Evolutionary conservation across 768 basidiomycete genomes (phyloP), one percentile per base, ranked within the genome.

Genomic region (Phylloporus sp.): DNA sequence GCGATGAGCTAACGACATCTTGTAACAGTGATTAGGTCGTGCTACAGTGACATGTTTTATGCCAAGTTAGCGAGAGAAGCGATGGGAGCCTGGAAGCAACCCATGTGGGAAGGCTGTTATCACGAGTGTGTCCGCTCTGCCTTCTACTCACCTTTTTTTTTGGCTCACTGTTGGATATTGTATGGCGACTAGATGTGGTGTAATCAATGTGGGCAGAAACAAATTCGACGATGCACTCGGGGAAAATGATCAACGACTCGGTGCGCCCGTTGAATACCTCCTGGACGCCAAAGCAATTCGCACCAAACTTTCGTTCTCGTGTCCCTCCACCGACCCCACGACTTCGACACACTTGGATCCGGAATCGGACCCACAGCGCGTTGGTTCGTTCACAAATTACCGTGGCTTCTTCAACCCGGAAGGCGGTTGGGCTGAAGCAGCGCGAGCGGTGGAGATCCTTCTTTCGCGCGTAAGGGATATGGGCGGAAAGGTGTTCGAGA

Each of bases 371-470:
- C 22, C 34, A 33, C 49, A 49, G 9, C 9, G 23, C 15, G 29
- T 61, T 11, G 58, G 61, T n/a, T 27, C 49, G n/a, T 38, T 65
- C 10, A 55, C 48, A 3, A 29, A 44, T 20, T 54, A 59, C 27
- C 53, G 64, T 20, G 89, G 84, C 1, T 94, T 86, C 59, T 54
- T 86, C 36, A 95, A 92, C 57, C 69, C 68, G 8, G 82, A 87
- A 29, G 80, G 86, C 1, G 93, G 93, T 13, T 97, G 93, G 93
- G 90, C 80, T 3, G 73, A 84, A 58, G 90, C 93, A 2, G 71
- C 75, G 1, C 77, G 83, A 58, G 90, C 85, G 4, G 58, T 91
- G 9, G 57, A 64, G 3, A 60, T 74, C 9, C 66, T 88, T 48
- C 75, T 84, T 41, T 59, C 66, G 23, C 76, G 71, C 35, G 81